A percentile compares a stretch with the other conserved stretches of the same genome.
These are phyloP conservation scores for Eutypa lata DNA, from an alignment of 2,329 filamentous ascomycete species.

Conservation along the genomic window DNA sequence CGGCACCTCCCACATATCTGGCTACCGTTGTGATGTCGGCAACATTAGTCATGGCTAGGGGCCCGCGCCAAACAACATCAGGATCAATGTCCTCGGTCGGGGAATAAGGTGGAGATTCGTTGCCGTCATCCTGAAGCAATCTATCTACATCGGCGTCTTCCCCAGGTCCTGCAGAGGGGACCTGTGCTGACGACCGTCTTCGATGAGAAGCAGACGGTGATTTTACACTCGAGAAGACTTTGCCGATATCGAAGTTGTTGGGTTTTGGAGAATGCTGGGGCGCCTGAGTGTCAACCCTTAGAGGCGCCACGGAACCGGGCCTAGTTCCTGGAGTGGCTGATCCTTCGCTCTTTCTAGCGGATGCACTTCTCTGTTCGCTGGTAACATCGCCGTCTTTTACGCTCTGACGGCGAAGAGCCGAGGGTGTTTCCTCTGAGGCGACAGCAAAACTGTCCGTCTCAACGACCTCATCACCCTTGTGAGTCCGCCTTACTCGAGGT, in stretches of 20 bases:
- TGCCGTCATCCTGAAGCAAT: conserved; percentile 77
- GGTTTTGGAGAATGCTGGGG: conserved; percentile 48
- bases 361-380: conserved; percentile 7
- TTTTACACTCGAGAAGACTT: conserved; percentile 79
- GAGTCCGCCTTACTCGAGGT: conserved; percentile 82
- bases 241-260: conserved; percentile 76
- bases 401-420: conserved; percentile 33
- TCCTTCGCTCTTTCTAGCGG: conserved; percentile 11
- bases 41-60: conserved; percentile 71
- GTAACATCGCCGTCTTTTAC: conserved; percentile 11
- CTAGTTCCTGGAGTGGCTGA: conserved; percentile 14
- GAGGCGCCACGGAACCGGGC: conserved; percentile 29
- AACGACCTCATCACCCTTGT: conserved; percentile 91
- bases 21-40: conserved; percentile 75
- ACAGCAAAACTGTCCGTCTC: conserved; percentile 62
- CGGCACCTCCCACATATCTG: conserved; percentile 79
- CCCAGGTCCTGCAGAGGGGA: conserved; percentile 52
- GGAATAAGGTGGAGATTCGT: conserved; percentile 78
- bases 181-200: conserved; percentile 47
- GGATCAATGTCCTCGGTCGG: conserved; percentile 73
- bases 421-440: conserved; percentile 35
- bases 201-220: conserved; percentile 59
- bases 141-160: conserved; percentile 89
- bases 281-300: conserved; percentile 42
- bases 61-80: conserved; percentile 74